Percentiles rank a stretch among this genome's conserved stretches.
Conservation (phyloP, 495 filamentous ascomycete genomes). For the Podospora australis region DNA sequence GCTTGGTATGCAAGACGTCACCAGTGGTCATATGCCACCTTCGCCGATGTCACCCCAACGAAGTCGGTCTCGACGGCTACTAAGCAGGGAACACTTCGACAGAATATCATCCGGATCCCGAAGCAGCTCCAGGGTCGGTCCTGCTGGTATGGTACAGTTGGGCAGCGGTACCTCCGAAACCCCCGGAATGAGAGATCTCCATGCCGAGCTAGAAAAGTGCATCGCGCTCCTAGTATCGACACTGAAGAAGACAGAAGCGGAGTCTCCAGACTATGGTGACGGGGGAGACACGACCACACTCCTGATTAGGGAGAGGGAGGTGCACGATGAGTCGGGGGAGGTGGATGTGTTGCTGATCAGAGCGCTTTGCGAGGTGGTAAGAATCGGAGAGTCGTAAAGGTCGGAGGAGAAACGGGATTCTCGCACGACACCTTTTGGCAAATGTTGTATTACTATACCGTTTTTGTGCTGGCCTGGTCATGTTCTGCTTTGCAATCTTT, state of each 20-base stretch:
- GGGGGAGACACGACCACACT: not conserved
- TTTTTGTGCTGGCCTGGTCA: too few species aligned
- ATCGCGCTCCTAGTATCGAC: constrained; percentile 32
- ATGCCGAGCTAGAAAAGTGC: constrained; percentile 32
- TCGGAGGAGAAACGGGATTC: not conserved
- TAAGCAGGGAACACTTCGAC: not conserved
- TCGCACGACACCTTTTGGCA: too few species aligned
- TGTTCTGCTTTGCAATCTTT: too few species aligned
- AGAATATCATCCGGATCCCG: not conserved
- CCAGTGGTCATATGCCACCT: not conserved
- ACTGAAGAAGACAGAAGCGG: constrained; percentile 23
- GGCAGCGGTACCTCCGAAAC: not conserved
- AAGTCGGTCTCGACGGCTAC: not conserved
- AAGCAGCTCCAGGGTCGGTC: not conserved
- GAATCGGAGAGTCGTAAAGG: constrained; percentile 29
- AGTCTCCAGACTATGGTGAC: too few species aligned
- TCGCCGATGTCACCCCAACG: not conserved
- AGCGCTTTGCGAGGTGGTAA: constrained; percentile 38
- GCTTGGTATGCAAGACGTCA: constrained; percentile 27
- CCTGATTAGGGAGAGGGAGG: not conserved
- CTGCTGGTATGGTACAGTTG: not conserved
- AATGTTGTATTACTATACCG: too few species aligned
- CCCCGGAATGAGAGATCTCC: constrained; percentile 23
- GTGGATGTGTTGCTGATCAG: constrained; percentile 34
- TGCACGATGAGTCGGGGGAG: constrained; percentile 11